These are phyloP conservation scores for Citeromyces nyonsensis DNA, from an alignment of 805 yeast species.

Conservation along the genomic window DNA sequence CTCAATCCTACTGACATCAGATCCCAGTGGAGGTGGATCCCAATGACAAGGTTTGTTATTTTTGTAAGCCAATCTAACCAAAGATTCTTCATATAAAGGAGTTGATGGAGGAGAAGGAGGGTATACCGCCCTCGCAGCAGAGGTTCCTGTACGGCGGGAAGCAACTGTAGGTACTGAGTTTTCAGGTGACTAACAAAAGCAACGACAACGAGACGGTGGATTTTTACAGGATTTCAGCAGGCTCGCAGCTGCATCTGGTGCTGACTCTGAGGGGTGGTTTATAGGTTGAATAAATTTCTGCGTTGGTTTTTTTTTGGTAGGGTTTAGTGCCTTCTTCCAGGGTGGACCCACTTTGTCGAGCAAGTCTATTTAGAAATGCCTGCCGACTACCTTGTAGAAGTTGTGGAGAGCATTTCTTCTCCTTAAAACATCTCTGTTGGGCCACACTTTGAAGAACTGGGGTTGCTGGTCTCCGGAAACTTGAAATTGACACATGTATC, in stretches of 20 bases:
- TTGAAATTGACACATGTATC: no score
- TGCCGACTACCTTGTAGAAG: no score
- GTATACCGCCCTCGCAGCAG: constrained; percentile 94
- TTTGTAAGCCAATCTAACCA: constrained; percentile 9
- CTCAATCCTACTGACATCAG: constrained; percentile 9
- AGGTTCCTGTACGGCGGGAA: constrained; percentile 81
- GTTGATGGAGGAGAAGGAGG: constrained; percentile 88
- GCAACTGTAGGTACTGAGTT: constrained; percentile 47
- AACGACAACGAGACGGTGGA: constrained; percentile 67
- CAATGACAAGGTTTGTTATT: constrained; percentile 31
- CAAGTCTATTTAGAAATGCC: no score
- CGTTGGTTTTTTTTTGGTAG: no score
- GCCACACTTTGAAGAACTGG: no score
- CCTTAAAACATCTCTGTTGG: no score
- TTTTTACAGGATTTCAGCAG: constrained; percentile 66
- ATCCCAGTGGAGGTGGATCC: constrained; percentile 66
- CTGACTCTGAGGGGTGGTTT: constrained; percentile 84
- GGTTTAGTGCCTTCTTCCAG: no score
- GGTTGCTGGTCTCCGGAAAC: no score
- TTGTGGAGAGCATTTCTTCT: no score
- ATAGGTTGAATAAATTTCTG: constrained; percentile 2
- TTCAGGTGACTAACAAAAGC: constrained; percentile 11
- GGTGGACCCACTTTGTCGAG: no score
- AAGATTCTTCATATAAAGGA: constrained; percentile 55
- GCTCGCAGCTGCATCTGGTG: constrained; percentile 80